Evolutionary conservation across 768 basidiomycete species (phyloP), one percentile per base, ranked within the genome.

Genomic region (Calocera viscosa): DNA sequence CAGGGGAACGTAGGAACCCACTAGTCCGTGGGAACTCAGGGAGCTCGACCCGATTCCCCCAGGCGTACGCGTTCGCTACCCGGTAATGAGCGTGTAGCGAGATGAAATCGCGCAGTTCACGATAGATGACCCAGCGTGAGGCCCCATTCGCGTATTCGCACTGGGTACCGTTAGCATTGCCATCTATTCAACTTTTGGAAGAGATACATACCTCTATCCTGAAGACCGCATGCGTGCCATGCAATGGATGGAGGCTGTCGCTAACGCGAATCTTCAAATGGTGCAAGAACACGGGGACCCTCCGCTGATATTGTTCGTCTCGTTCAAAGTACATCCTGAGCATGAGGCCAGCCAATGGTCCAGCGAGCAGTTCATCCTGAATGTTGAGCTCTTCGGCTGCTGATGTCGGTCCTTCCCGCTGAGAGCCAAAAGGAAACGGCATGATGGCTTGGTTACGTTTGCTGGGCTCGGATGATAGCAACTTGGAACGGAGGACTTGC

Each of bases 141-240:
- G 88, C 87, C 24, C 92, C 92, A 70, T 95, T 94, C 0, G 92
- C 95, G 75, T 99, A 98, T 76, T 96, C 91, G 74, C 94, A 97
- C 76, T 80, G 74, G 33, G 76, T 12, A n/a, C 17, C 39, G 17
- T 49, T 35, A 49, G 26, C 34, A 67, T 76, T 74, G 43, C 75
- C 12, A 63, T n/a, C 24, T 32, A 12, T 24, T 66, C 32, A 34
- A 33, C 17, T 1, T 19, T 19, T 34, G 38, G n/a, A 49, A 2
- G 43, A 28, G 24, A 16, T 1, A 49, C 68, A 28, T 63, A 73
- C 72, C 71, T 94, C 92, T 70, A 94, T 92, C 17, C 91, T 84
- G 74, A 94, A 94, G 1, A 91, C 86, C 2, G 90, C 85, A 73
- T 89, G 89, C 49, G 84, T 78, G 24, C 84, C 82, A 69, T 91